A percentile compares a stretch with the other conserved stretches of the same genome.
Conservation (phyloP, 2,329 filamentous ascomycete species). For the Septoria linicola region DNA sequence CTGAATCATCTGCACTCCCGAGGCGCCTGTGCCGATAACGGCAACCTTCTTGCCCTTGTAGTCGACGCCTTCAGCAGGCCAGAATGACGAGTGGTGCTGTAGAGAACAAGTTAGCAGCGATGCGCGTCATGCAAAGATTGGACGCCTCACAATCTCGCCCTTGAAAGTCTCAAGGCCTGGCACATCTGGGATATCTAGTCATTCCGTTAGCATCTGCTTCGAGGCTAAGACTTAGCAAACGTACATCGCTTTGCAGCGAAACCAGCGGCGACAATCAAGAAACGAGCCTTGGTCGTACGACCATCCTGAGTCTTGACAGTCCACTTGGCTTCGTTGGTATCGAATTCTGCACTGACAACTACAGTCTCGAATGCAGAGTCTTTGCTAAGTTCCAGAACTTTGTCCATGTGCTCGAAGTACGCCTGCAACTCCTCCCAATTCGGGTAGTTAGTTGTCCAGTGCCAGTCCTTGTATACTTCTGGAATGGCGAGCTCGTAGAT, state of each 20-base stretch:
- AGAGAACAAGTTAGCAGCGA: too few species aligned
- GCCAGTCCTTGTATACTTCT: constrained; percentile 56
- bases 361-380: constrained; percentile 58
- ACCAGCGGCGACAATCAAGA: constrained; percentile 55
- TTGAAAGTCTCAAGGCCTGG: constrained; percentile 60
- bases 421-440: constrained; percentile 48
- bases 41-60: constrained; percentile 58
- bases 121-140: too few species aligned
- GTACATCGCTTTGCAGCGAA: constrained; percentile 58
- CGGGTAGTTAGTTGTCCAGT: constrained; percentile 45
- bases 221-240: not conserved
- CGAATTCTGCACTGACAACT: constrained; percentile 54
- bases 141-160: constrained; percentile 46
- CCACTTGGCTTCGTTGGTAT: constrained; percentile 52
- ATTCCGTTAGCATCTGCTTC: constrained; percentile 1
- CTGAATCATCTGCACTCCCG: constrained; percentile 62
- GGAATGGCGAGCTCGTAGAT: constrained; percentile 40
- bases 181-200: constrained; percentile 56
- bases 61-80: constrained; percentile 50
- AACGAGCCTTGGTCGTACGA: constrained; percentile 51
- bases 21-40: constrained; percentile 64
- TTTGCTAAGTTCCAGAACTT: constrained; percentile 55
- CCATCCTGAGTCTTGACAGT: constrained; percentile 53
- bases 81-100: constrained; percentile 42
- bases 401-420: constrained; percentile 62